Conservation (phyloP, 2,329 filamentous ascomycete genomes). For the Penicillium sp. region DNA sequence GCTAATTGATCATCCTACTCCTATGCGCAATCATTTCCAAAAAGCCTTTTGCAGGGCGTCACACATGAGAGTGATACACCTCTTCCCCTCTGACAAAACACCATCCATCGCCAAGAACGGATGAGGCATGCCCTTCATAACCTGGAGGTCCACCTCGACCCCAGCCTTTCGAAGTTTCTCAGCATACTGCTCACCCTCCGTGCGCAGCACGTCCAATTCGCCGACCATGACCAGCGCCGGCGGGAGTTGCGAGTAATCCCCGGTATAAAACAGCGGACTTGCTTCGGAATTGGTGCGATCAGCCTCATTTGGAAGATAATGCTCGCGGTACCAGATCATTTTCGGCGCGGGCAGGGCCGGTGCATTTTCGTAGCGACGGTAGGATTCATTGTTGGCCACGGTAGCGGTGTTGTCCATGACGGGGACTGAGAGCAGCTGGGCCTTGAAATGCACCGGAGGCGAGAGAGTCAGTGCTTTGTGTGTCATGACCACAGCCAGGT, state of each 20-base stretch:
- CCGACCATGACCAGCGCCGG: conserved; percentile 57
- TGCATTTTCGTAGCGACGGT: conserved; percentile 53
- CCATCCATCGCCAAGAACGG: conserved; percentile 62
- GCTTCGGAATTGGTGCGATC: conserved; percentile 56
- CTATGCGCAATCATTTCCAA: conserved; percentile 30
- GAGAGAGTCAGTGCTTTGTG: conserved; percentile 50
- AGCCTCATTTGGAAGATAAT: conserved; percentile 55
- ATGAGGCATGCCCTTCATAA: conserved; percentile 60
- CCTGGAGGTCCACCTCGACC: conserved; percentile 51
- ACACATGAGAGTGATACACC: conserved; percentile 53
- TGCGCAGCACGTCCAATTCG: conserved; percentile 59
- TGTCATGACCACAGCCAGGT: conserved; percentile 57
- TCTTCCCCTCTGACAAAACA: conserved; percentile 53
- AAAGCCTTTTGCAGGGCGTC: conserved; percentile 39
- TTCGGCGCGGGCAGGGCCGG: conserved; percentile 58
- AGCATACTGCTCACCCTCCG: conserved; percentile 57
- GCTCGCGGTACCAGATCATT: conserved; percentile 63
- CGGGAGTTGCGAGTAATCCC: conserved; percentile 55
- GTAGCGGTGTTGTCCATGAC: conserved; percentile 61
- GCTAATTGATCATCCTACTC: too few species aligned
- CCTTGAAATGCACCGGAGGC: conserved; percentile 43
- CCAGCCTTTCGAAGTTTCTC: conserved; percentile 51
- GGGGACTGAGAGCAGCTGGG: conserved; percentile 60
- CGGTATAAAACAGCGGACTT: conserved; percentile 55
- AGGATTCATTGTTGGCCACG: conserved; percentile 49